Conservation (phyloP, 1,139 yeast genomes). For the Diutina rugosa region DNA sequence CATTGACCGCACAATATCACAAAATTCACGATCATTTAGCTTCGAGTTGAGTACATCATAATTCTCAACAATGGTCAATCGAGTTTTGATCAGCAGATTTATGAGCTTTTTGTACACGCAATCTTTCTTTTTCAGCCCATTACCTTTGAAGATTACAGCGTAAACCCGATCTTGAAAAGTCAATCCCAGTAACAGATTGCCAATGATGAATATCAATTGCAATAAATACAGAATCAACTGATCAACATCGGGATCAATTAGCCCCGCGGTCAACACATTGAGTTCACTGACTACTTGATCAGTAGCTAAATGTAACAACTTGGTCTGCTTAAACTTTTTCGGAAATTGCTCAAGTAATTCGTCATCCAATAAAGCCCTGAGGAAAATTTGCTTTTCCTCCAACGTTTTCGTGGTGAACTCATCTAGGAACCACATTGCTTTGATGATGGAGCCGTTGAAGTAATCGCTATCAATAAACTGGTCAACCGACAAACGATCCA, state of each 20-base stretch:
- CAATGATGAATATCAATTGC: slow-evolving; percentile 50
- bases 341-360: slow-evolving; percentile 61
- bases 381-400: slow-evolving; percentile 56
- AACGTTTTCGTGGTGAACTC: slow-evolving; percentile 67
- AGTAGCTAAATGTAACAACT: slow-evolving; percentile 57
- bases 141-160: slow-evolving; percentile 12
- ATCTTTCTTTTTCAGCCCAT: slow-evolving; percentile 20
- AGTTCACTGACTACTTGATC: slow-evolving; percentile 30
- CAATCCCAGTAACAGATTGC: slow-evolving; percentile 55
- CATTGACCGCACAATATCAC: slow-evolving; percentile 22
- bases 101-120: slow-evolving; percentile 27
- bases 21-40: slow-evolving; percentile 33
- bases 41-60: slow-evolving; percentile 39
- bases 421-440: slow-evolving; percentile 73
- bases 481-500: slow-evolving; percentile 34
- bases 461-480: slow-evolving; percentile 39
- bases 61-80: slow-evolving; percentile 39
- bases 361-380: slow-evolving; percentile 41
- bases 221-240: slow-evolving; percentile 39
- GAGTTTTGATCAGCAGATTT: slow-evolving; percentile 19
- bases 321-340: slow-evolving; percentile 49
- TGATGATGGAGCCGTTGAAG: slow-evolving; percentile 73
- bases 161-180: slow-evolving; percentile 66
- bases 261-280: slow-evolving; percentile 7
- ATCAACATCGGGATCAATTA: slow-evolving; percentile 11